Evolutionary conservation across 768 basidiomycete genomes (phyloP), one percentile per base, ranked within the genome.

Genomic region (Neoboletus subvelutipes): DNA sequence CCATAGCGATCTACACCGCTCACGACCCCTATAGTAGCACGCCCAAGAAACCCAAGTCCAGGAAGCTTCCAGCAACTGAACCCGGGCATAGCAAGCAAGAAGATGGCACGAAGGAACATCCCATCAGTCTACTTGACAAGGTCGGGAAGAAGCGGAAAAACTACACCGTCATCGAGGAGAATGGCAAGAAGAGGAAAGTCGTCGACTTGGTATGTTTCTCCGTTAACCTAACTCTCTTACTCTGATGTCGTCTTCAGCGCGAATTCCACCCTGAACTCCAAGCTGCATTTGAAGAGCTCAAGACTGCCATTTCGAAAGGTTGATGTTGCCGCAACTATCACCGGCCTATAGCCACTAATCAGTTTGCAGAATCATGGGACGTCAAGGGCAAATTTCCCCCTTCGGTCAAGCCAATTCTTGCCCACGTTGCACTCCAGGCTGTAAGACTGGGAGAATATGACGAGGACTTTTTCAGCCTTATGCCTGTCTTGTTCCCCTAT

Each of bases 331-430:
- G 1, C 11, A 15, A 31, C 36, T 41, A 10, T 33, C 29, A 20
- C 10, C 20, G 4, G 20, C 26, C 1, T 41, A 20, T 17, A 9
- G 33, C 18, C 9, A 5, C 52, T 51, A 13, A 60, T 51, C n/a
- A 24, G 7, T 29, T 22, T 15, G 34, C 67, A 91, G 92, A 92
- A 70, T 78, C 76, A 39, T 96, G 90, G 87, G 81, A 82, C 40
- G 76, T 81, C 57, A 94, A 92, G 75, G 88, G 88, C 65, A 95
- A 93, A 69, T 99, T 99, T 76, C 96, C 96, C 9, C 85, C 86
- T 0, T 65, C 71, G 6, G 75, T 99, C 61, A 92, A 92, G 60
- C 90, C 90, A 0, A 60, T 83, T 6, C 80, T 98, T 4, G 76
- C 78, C n/a, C 69, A 82, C 11, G 80, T 92, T 40, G 92, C 94